Evolutionary conservation across 2,329 filamentous ascomycete species (phyloP).

Genomic region (Magnaporthiopsis incrustans): DNA sequence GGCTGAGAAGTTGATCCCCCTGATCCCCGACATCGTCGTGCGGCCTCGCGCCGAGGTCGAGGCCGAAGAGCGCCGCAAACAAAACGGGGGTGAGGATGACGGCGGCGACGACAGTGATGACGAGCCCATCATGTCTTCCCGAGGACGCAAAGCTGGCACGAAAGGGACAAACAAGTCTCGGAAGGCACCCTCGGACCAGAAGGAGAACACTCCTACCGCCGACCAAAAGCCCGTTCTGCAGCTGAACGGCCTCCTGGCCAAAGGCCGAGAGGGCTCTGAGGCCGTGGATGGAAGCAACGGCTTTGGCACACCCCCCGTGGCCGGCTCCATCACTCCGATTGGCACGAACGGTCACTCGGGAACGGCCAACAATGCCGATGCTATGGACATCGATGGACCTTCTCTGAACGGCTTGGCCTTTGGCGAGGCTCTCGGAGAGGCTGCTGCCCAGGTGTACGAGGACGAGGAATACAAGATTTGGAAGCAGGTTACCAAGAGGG

Average conservation of each 20-base stretch:
- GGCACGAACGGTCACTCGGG: slow-evolving; percentile 60
- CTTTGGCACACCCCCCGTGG: slow-evolving; percentile 71
- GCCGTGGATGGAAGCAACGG: slow-evolving; percentile 73
- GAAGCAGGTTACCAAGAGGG: slow-evolving; percentile 98
- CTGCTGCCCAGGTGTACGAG: slow-evolving; percentile 68
- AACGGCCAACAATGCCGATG: slow-evolving; percentile 67
- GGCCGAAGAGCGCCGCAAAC: slow-evolving; percentile 74
- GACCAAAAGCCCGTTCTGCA: slow-evolving; percentile 69
- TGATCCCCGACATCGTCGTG: slow-evolving; percentile 90
- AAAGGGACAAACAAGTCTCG: slow-evolving; percentile 72
- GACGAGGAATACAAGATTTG: slow-evolving; percentile 96
- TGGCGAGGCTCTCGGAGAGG: slow-evolving; percentile 55
- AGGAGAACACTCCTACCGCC: slow-evolving; percentile 69
- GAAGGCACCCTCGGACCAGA: slow-evolving; percentile 63
- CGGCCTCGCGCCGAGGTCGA: slow-evolving; percentile 91
- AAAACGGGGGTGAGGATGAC: slow-evolving; percentile 77
- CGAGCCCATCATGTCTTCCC: slow-evolving; percentile 95
- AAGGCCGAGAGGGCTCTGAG: slow-evolving; percentile 67
- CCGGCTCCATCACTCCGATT: slow-evolving; percentile 71
- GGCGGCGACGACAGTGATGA: slow-evolving; percentile 89
- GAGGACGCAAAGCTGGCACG: slow-evolving; percentile 79
- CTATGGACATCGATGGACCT: slow-evolving; percentile 79
- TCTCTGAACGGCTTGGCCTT: slow-evolving; percentile 59
- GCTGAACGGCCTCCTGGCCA: slow-evolving; percentile 54
- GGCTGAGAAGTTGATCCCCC: slow-evolving; percentile 88